Conservation (phyloP, 129 eudicot species). For the Chrysanthemum lavandulifolium region DNA sequence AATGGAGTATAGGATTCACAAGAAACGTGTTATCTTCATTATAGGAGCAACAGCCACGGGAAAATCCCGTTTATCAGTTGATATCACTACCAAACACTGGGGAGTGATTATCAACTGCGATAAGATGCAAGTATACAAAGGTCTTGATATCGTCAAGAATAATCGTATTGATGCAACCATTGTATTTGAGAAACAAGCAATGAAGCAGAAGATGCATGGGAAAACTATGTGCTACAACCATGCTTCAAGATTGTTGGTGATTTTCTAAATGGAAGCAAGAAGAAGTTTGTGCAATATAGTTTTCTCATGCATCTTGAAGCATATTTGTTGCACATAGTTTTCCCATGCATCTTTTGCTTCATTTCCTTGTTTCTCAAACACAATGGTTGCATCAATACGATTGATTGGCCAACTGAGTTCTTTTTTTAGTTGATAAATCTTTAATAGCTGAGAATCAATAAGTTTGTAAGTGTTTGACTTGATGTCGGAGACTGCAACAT, state of each 20-base stretch:
- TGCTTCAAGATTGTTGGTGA: constrained; percentile 10
- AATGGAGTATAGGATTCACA: neutral
- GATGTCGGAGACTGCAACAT: no score
- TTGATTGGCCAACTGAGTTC: no score
- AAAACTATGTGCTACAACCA: constrained; percentile 3
- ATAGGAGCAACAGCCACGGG: constrained; percentile 37
- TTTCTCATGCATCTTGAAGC: no score
- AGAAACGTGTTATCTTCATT: constrained; percentile 12
- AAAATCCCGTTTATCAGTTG: constrained; percentile 32
- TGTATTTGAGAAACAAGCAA: constrained; percentile 2
- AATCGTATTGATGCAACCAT: constrained; percentile 18
- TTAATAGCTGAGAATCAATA: no score
- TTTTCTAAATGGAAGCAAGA: constrained; percentile 6
- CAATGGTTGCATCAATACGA: no score
- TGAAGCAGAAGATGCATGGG: constrained; percentile 18
- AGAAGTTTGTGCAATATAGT: neutral
- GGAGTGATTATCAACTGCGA: constrained; percentile 33
- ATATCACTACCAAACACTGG: constrained; percentile 22
- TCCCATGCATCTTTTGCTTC: no score
- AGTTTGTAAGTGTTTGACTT: no score
- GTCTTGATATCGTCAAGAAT: constrained; percentile 36
- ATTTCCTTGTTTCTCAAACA: no score
- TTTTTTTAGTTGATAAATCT: no score
- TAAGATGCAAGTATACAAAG: constrained; percentile 33
- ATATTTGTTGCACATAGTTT: no score